Percentiles rank a stretch among this genome's conserved stretches.
phyloP scores from a whole-genome alignment of 352 stramenopile genomes.

The Pythium graminicola region DNA sequence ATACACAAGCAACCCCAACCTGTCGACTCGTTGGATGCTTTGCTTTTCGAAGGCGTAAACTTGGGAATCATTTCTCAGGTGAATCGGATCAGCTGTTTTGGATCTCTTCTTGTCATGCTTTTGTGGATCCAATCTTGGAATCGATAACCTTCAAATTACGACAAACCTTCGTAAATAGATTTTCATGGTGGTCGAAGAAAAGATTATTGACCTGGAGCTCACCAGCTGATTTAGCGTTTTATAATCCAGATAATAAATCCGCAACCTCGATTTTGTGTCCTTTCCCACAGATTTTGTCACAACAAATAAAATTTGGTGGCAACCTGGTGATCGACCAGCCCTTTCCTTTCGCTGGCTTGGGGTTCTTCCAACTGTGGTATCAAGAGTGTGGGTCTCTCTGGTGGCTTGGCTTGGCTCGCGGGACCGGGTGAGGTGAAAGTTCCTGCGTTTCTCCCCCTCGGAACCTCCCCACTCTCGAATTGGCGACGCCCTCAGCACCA shows the following conservation, averaged over 20 bases:
- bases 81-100: not conserved
- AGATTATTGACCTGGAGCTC: slow-evolving; percentile 1
- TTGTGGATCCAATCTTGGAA: slow-evolving; percentile 4
- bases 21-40: no score
- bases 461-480: slow-evolving; percentile 23
- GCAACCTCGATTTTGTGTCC: not conserved
- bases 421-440: slow-evolving; percentile 18
- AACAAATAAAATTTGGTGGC: not conserved
- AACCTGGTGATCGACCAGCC: no score
- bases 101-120: slow-evolving; percentile 4
- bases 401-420: slow-evolving; percentile 7
- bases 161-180: not conserved
- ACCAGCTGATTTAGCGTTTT: slow-evolving; percentile 1
- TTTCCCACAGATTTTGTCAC: not conserved
- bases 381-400: slow-evolving; percentile 17
- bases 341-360: no score
- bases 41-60: no score
- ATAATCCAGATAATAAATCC: not conserved
- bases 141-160: not conserved
- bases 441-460: slow-evolving; percentile 7
- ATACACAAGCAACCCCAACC: no score
- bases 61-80: no score
- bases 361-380: slow-evolving; percentile 23
- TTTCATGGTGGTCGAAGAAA: slow-evolving; percentile 7
- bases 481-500: slow-evolving; percentile 18